phyloP scores from a whole-genome alignment of 768 basidiomycete genomes.

The Leccinum olivaceopallidum region DNA sequence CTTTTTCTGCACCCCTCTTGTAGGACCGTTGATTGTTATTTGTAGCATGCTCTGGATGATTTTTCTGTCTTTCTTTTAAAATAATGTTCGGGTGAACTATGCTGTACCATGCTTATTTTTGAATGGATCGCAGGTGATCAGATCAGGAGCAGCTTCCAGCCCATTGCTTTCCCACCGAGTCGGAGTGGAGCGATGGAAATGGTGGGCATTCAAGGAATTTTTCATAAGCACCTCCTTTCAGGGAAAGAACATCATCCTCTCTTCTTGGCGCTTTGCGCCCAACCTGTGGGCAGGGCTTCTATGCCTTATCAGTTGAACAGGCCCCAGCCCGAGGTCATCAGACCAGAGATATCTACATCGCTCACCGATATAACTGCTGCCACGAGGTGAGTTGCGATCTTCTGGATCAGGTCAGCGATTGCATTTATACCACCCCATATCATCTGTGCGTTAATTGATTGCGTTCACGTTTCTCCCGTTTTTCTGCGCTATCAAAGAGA shows the following conservation, averaged over 20 bases:
- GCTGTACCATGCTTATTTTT: conserved; percentile 7
- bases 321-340: not conserved
- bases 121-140: conserved; percentile 3
- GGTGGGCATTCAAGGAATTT: not conserved
- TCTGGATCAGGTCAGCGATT: not conserved
- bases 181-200: too few relatives aligned
- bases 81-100: not conserved
- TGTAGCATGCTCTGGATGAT: not conserved
- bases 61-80: not conserved
- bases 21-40: not conserved
- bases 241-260: not conserved
- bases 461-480: not conserved
- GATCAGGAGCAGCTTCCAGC: not conserved
- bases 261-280: not conserved
- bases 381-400: not conserved
- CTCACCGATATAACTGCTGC: not conserved
- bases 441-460: not conserved
- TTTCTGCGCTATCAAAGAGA: not conserved
- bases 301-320: not conserved
- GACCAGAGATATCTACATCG: not conserved
- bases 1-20: not conserved
- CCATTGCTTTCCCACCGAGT: too few relatives aligned
- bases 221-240: too few relatives aligned
- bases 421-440: not conserved
- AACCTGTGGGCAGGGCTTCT: not conserved